Evolutionary conservation across 116 monocot species (phyloP).

Genomic region (Papilionanthe hybrid): DNA sequence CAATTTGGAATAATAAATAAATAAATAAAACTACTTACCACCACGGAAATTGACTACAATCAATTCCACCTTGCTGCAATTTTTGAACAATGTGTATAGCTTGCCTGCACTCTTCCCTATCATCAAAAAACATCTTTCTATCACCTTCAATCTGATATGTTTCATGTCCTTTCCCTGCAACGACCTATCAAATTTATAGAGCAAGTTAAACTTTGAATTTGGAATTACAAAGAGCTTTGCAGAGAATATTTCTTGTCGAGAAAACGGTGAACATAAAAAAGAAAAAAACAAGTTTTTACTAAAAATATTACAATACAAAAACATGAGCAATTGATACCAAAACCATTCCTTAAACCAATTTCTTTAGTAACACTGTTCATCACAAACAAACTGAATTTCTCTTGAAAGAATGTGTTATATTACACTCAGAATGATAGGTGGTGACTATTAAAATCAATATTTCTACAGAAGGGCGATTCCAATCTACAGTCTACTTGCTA

Average conservation of each 20-base stretch:
- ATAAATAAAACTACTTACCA: constrained; percentile 28
- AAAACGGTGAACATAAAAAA: background rate
- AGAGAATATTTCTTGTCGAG: background rate
- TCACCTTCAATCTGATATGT: constrained; percentile 79
- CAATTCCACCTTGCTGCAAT: constrained; percentile 76
- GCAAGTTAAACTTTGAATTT: background rate
- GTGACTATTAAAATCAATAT: background rate
- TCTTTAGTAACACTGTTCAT: too few relatives aligned
- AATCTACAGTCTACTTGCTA: background rate
- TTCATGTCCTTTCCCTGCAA: constrained; percentile 92
- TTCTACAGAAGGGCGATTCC: background rate
- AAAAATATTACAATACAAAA: background rate
- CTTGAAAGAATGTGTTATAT: background rate
- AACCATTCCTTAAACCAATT: too few relatives aligned
- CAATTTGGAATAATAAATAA: too few relatives aligned
- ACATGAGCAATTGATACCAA: too few relatives aligned
- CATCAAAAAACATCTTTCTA: constrained; percentile 79
- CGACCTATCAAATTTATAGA: constrained; percentile 34
- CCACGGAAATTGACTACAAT: constrained; percentile 87
- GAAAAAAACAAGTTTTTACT: background rate
- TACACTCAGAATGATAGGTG: background rate
- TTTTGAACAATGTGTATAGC: constrained; percentile 74
- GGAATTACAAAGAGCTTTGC: background rate
- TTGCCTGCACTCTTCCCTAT: constrained; percentile 87
- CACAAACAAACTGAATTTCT: background rate